Evolutionary conservation across 768 basidiomycete species (phyloP), one percentile per base, ranked within the genome.

Genomic region (Mycena olivaceomarginata): DNA sequence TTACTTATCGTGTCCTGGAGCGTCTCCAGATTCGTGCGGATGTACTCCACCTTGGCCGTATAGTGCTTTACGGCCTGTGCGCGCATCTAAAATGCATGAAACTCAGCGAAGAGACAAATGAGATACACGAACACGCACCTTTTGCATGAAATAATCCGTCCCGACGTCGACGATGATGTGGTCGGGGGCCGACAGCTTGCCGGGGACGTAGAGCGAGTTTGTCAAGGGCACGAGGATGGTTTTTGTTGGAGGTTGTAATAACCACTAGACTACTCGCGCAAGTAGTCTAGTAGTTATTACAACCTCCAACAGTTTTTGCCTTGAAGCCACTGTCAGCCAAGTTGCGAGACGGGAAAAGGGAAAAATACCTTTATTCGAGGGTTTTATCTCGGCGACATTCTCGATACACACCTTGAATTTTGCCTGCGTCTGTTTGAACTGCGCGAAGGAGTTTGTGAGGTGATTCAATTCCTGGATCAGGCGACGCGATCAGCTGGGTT

Each of bases 111-210:
- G 70, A 70, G 31, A 71, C 31, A 22, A 25, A 70, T 88, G 59
- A 20, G 8, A 63, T n/a, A n/a, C n/a, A n/a, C n/a, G n/a, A 12
- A 3, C 5, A 5, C 39, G 11, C 63, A 96, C 98, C 91, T 99
- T 99, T 86, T 96, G 93, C 20, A 99, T 95, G 80, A 94, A 99
- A 85, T 99, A 99, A 0, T 98, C 98, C 0, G 98, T 99, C 1
- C 98, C 98, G 39, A 99, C 90, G 83, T 99, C 98, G 51, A 99
- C 92, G 77, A 99, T 94, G 63, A 99, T 97, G 80, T 96, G 91
- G 60, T 97, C 94, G 0, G 92, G 85, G 82, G 98, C 95, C 56
- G 88, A 89, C 63, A 99, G 89, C 85, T 94, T 97, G 22, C 98
- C 98, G 2, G 98, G 97, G 37, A 99, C 95, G 82, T 99, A 99